A percentile compares a stretch with the other conserved stretches of the same genome.
Conservation (phyloP, 2,329 filamentous ascomycete species). For the Dactylellina sp. region DNA sequence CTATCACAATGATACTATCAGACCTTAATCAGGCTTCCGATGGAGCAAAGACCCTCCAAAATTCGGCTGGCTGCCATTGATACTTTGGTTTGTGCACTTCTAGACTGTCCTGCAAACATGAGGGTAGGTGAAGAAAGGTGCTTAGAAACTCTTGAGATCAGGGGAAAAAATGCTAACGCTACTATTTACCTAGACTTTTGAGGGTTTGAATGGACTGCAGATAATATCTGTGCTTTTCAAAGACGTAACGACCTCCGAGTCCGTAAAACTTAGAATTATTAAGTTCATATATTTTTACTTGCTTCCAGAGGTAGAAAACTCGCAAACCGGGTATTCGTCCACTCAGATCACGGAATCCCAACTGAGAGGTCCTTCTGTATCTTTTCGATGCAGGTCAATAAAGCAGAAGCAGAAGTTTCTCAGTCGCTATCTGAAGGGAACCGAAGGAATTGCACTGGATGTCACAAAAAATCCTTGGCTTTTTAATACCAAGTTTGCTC, state of each 20-base stretch:
- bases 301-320: conserved; percentile 79
- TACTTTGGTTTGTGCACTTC: conserved; percentile 86
- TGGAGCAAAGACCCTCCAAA: conserved; percentile 88
- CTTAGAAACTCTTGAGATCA: no score
- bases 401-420: conserved; percentile 85
- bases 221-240: conserved; percentile 95
- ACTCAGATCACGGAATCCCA: conserved; percentile 60
- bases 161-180: no score
- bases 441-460: conserved; percentile 86
- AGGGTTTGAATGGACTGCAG: conserved; percentile 88
- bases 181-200: conserved; percentile 72
- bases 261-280: conserved; percentile 94
- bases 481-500: conserved; percentile 4
- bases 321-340: conserved; percentile 40
- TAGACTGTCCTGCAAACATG: conserved; percentile 87
- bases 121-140: conserved; percentile 68
- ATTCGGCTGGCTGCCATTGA: conserved; percentile 92
- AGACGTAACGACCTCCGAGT: conserved; percentile 82
- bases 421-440: conserved; percentile 81
- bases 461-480: conserved; percentile 64
- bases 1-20: conserved; percentile 61
- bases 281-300: conserved; percentile 99
- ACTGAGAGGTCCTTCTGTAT: conserved; percentile 64
- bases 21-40: conserved; percentile 92
- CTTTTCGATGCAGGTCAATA: conserved; percentile 69